These are phyloP conservation scores for Asterophora lycoperdoides DNA, from an alignment of 768 basidiomycete genomes.

Conservation along the genomic window DNA sequence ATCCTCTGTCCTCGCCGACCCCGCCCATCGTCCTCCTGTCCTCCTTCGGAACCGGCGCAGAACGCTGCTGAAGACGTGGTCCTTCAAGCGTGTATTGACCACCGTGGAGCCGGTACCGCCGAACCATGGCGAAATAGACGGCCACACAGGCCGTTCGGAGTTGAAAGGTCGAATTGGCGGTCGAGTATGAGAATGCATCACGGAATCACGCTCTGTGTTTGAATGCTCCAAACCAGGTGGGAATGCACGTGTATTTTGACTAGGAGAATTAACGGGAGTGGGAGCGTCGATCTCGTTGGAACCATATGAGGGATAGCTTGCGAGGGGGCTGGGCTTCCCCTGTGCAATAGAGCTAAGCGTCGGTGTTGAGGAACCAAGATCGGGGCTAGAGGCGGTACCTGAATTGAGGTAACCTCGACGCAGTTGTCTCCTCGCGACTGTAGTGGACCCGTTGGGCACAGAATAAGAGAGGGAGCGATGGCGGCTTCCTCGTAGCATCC, in stretches of 20 bases:
- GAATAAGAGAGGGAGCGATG: conserved; percentile 50
- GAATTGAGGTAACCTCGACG: conserved; percentile 41
- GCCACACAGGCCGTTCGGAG: conserved; percentile 36
- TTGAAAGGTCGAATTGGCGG: conserved; percentile 37
- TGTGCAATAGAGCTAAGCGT: conserved; percentile 16
- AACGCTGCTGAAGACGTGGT: conserved; percentile 91
- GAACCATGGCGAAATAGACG: conserved; percentile 52
- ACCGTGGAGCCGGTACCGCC: conserved; percentile 90
- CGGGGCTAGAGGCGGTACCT: conserved; percentile 68
- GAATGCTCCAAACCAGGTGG: conserved; percentile 24
- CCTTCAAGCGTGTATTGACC: conserved; percentile 91
- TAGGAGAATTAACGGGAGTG: conserved; percentile 49
- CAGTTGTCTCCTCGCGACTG: conserved; percentile 33
- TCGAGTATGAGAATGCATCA: conserved; percentile 20
- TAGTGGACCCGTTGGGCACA: conserved; percentile 32
- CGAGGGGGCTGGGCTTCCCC: conserved; percentile 37
- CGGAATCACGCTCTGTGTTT: conserved; percentile 5
- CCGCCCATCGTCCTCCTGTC: conserved; percentile 34
- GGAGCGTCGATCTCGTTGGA: conserved; percentile 40
- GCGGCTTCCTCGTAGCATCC: conserved; percentile 63
- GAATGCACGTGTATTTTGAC: conserved; percentile 28
- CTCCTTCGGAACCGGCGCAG: conserved; percentile 68
- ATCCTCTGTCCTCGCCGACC: conserved; percentile 45
- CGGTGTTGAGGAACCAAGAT: conserved; percentile 41
- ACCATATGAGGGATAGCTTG: conserved; percentile 34